Conservation (phyloP, 179 eudicot species). For the Actinidia arguta region DNA sequence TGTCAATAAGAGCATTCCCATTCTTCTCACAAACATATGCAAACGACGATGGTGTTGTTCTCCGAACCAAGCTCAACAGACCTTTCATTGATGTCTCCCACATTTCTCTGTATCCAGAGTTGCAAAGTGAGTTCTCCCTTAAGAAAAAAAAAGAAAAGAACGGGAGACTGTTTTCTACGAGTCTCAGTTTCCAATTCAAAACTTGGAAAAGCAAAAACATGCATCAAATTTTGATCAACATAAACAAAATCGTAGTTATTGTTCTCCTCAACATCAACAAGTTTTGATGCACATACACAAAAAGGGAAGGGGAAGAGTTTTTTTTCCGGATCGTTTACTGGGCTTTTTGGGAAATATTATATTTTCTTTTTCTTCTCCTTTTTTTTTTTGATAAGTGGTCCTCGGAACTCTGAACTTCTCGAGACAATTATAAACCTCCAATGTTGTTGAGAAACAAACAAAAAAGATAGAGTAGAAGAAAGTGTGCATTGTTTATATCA, state of each 20-base stretch:
- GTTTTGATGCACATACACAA: too few species aligned
- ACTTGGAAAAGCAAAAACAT: background rate
- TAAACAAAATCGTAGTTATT: background rate
- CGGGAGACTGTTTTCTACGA: background rate
- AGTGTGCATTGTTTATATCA: background rate
- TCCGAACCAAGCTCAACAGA: constrained; percentile 79
- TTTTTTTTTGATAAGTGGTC: background rate
- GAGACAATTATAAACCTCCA: background rate
- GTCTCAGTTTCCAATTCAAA: background rate
- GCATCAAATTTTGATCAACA: constrained; percentile 10
- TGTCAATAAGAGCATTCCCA: constrained; percentile 63
- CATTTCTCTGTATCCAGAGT: constrained; percentile 75
- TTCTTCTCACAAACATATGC: constrained; percentile 85
- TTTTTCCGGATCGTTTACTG: background rate
- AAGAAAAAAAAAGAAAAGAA: constrained; percentile 7
- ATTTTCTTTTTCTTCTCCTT: background rate
- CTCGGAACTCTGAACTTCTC: background rate
- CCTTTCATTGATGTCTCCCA: constrained; percentile 99
- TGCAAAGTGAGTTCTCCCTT: constrained; percentile 18
- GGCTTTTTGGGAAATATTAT: background rate
- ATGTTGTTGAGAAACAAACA: background rate
- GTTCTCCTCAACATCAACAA: background rate
- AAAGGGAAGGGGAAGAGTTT: too few species aligned
- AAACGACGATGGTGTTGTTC: constrained; percentile 86
- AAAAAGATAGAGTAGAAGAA: background rate